These are phyloP conservation scores for Trichoderma atrobrunneum DNA, from an alignment of 2,329 filamentous ascomycete species.

Conservation along the genomic window DNA sequence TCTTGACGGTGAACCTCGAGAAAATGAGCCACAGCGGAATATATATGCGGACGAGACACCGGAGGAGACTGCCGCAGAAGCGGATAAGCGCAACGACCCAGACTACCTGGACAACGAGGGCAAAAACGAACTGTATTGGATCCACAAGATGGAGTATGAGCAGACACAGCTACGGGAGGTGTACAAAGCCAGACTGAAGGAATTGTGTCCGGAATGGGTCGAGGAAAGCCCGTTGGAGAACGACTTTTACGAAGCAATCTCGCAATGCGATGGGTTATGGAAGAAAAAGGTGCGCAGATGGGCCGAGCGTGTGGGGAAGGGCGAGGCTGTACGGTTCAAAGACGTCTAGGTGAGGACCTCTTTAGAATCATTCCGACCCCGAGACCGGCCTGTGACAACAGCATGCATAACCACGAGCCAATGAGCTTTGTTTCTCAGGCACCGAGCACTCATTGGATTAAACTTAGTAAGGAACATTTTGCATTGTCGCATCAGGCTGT, in stretches of 20 bases:
- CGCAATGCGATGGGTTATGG: not conserved
- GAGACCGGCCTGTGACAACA: not conserved
- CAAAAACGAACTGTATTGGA: not conserved
- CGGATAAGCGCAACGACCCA: not conserved
- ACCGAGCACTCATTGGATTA: too few species aligned
- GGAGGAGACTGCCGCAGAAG: not conserved
- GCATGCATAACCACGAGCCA: not conserved
- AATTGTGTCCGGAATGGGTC: not conserved
- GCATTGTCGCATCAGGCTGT: too few species aligned
- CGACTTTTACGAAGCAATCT: not conserved
- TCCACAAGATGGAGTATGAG: not conserved
- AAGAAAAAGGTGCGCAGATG: not conserved
- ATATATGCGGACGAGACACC: not conserved
- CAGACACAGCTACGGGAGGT: not conserved
- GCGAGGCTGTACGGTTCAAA: not conserved
- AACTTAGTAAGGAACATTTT: too few species aligned
- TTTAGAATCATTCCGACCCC: too few species aligned
- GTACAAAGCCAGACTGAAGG: not conserved
- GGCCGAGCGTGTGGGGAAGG: not conserved
- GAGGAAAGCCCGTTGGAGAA: not conserved
- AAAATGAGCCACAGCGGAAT: not conserved
- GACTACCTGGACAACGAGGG: not conserved
- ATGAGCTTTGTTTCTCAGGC: too few species aligned
- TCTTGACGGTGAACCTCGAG: not conserved
- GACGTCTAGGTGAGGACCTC: not conserved